A percentile compares a stretch with the other conserved stretches of the same genome.
Conservation (phyloP, 805 yeast species). For the Trichomonascus vanleenenianus region DNA sequence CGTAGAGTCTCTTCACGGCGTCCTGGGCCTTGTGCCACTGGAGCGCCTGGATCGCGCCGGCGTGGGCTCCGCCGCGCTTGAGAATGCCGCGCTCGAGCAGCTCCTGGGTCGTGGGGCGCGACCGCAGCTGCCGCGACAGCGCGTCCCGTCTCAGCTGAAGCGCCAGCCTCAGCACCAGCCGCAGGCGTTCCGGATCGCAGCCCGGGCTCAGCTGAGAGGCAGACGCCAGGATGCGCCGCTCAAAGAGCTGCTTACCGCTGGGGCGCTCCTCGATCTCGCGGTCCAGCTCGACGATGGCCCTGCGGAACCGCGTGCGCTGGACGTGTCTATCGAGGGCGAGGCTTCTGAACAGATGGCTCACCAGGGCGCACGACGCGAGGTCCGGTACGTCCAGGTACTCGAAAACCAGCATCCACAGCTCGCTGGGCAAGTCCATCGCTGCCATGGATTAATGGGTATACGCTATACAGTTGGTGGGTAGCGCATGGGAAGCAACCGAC, state of each 20-base stretch:
- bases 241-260: constrained; percentile 16
- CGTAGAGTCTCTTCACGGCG: constrained; percentile 15
- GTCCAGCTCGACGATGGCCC: constrained; percentile 18
- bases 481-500: too few relatives aligned
- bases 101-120: constrained; percentile 20
- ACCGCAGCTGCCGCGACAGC: constrained; percentile 17
- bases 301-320: constrained; percentile 14
- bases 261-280: constrained; percentile 15
- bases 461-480: too few relatives aligned
- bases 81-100: constrained; percentile 21
- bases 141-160: constrained; percentile 16
- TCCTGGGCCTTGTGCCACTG: constrained; percentile 22
- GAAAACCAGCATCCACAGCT: constrained; percentile 18
- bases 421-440: constrained; percentile 17
- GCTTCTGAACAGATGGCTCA: constrained; percentile 13
- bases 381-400: constrained; percentile 24
- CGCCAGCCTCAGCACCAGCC: constrained; percentile 15
- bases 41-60: constrained; percentile 11
- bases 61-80: constrained; percentile 16
- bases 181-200: constrained; percentile 13
- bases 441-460: too few relatives aligned
- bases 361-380: constrained; percentile 16
- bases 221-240: constrained; percentile 19
- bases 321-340: constrained; percentile 19
- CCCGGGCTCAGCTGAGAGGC: constrained; percentile 17